Evolutionary conservation across 345 rosid species (phyloP).

Genomic region (Euphorbia pulcherrima): DNA sequence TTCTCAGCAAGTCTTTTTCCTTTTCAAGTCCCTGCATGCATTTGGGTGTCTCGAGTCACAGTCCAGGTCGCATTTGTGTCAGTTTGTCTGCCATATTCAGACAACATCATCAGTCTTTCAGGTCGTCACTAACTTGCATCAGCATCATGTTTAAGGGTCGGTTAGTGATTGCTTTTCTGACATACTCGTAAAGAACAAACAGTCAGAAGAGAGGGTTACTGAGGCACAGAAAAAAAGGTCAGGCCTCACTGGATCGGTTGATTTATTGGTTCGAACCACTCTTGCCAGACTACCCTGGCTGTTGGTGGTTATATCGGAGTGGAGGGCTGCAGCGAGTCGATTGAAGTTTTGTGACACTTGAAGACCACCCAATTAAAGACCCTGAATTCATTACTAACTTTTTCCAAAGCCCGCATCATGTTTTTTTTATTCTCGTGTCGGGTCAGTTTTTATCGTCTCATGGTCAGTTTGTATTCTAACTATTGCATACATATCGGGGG

Average conservation of each 20-base stretch:
- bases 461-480: constrained; percentile 25
- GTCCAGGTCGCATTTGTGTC: constrained; percentile 40
- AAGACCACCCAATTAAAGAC: constrained; percentile 21
- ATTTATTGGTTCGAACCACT: constrained; percentile 2
- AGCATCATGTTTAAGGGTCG: constrained; percentile 39
- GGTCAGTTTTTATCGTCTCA: constrained; percentile 22
- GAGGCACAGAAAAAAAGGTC: constrained; percentile 11
- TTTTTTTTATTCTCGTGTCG: constrained; percentile 13
- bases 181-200: constrained; percentile 2
- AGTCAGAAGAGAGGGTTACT: constrained; percentile 8
- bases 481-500: background rate
- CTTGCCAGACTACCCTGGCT: constrained; percentile 10
- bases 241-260: constrained; percentile 10
- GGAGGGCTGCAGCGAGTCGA: constrained; percentile 13
- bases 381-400: constrained; percentile 17
- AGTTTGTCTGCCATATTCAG: constrained; percentile 41
- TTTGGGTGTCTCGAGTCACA: constrained; percentile 46
- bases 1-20: constrained; percentile 24
- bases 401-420: background rate
- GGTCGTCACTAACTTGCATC: constrained; percentile 45
- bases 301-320: constrained; percentile 12
- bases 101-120: constrained; percentile 30
- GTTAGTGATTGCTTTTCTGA: constrained; percentile 17
- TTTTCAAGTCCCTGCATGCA: constrained; percentile 46
- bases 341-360: constrained; percentile 21